Base-by-base conservation (phyloP, 768 basidiomycete genomes). In the Gelatoporia subvermispora region DNA sequence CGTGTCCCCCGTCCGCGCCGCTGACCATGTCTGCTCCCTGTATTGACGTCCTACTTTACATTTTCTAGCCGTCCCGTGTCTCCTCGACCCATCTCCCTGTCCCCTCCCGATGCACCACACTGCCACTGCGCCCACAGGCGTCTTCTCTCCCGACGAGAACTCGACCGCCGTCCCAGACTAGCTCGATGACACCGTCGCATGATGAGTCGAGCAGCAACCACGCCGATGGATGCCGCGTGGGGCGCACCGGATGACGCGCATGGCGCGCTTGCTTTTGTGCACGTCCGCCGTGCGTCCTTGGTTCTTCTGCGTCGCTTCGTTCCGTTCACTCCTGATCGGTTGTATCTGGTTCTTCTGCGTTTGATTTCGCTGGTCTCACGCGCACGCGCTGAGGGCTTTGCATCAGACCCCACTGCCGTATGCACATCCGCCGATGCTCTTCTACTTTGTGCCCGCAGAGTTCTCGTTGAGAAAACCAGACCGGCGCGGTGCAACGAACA, bases 261-360 rank as follows among this genome's bases (percentile, higher is more conserved):
- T 39, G 79, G 75, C 36, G 78, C 82, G 2, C 57, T 88, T 5
- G 85, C 78, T 0, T 88, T 87, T 57, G 83, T 87, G 28, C 85
- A 88, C 59, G 87, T 88, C 45, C 85, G 85, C 22, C 83, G n/a
- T n/a, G n/a, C 84, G 82, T 84, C 56, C 25, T 80, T 66, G 15
- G n/a, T n/a, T n/a, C n/a, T n/a, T n/a, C n/a, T n/a, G n/a, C n/a
- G n/a, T n/a, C n/a, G n/a, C n/a, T n/a, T 15, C 39, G 21, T 49
- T 24, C 3, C 35, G n/a, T 25, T 40, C 13, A 24, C 2, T 7
- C 15, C 10, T 45, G n/a, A n/a, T n/a, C n/a, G n/a, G n/a, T n/a
- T n/a, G n/a, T n/a, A n/a, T n/a, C n/a, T n/a, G n/a, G n/a, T n/a
- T n/a, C n/a, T n/a, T n/a, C n/a, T n/a, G n/a, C n/a, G n/a, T n/a